Base-by-base conservation (phyloP, 306 rosid genomes). In the Quercus gilva region DNA sequence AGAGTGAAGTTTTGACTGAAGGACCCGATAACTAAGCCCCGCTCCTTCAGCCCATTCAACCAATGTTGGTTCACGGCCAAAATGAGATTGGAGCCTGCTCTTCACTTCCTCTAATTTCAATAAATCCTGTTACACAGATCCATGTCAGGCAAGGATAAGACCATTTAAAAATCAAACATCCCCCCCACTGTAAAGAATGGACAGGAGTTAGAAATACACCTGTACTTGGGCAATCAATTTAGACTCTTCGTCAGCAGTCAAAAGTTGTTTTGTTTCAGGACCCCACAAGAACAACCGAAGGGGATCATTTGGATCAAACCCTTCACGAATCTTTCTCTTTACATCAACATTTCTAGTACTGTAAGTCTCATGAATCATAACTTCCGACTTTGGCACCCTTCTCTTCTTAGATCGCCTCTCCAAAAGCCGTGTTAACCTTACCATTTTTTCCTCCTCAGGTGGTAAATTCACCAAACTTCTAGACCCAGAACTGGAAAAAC, bases 31-130 rank as follows among this genome's bases (percentile, higher is more conserved):
- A 77, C 84, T 87, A 70, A 92, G 84, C 58, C 97, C 97, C 77
- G 85, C 79, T n/a, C 92, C 90, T 77, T 84, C 94, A 52, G 99
- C 99, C 99, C 99, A 94, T 83, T 94, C 99, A 49, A 82, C 84
- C 67, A 92, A 80, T 71, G 95, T 92, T 71, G 99, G 99, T 85
- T 94, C 97, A 77, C 94, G 87, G 51, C 89, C 87, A 80, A 88
- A 90, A 81, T 92, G 94, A 41, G 97, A 90, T 82, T 91, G 94
- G 84, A 94, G 91, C 84, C 83, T 86, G 75, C 51, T 55, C 86
- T 94, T 94, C 82, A 82, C 91, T 75, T 86, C 79, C 69, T 92
- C 90, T 71, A 94, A 87, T 81, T 85, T 83, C 57, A 85, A 73
- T 45, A 94, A 73, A 82, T 86, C 95, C 99, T 94, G 95, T 77